Base-by-base conservation (phyloP, 2,329 filamentous ascomycete genomes). In the Neofusicoccum cordaticola region DNA sequence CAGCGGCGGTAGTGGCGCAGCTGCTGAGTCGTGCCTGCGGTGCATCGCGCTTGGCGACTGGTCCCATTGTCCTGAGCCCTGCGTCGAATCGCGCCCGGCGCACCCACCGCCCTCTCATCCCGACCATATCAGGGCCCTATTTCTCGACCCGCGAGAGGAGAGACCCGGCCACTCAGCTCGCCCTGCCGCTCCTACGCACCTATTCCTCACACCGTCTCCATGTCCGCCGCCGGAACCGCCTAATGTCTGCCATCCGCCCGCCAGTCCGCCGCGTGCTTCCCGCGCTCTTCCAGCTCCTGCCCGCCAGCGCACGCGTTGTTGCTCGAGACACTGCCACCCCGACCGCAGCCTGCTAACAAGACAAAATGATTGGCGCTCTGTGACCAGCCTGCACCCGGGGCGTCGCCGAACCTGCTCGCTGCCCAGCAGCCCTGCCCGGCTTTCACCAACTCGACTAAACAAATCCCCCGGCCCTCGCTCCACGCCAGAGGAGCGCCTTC, bases 61-160 rank as follows among this genome's bases (percentile, higher is more conserved):
- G 35, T 41, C 17, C 51, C 50, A 45, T 56, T 57, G 44, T 22
- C 19, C 37, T 42, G 52, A 56, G 53, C 53, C 53, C 53, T 60
- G 42, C 56, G 53, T 58, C 53, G 19, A 44, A 37, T 37, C 22
- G 47, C 47, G 50, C 60, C 48, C 50, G 42, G 61, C n/a, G 61
- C 61, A 56, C 61, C 39, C 50, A 56, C 61, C 61, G 50, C 61
- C 41, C 61, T 63, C 41, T 19, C 39, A 44, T 47, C 51, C 61
- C 51, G 22, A 56, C 50, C n/a, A 19, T 37, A 45, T 37, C 41
- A 34, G 22, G 22, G 17, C 27, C 19, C 17, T 44, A 56, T 56
- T 53, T 56, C 37, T 56, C 35, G 52, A 53, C 19, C 52, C 37
- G 52, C 17, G 35, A 31, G 53, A 47, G 56, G 56, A 60, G 56